Evolutionary conservation across 257 asterid genomes (phyloP).

Genomic region (Penstemon barbatus): DNA sequence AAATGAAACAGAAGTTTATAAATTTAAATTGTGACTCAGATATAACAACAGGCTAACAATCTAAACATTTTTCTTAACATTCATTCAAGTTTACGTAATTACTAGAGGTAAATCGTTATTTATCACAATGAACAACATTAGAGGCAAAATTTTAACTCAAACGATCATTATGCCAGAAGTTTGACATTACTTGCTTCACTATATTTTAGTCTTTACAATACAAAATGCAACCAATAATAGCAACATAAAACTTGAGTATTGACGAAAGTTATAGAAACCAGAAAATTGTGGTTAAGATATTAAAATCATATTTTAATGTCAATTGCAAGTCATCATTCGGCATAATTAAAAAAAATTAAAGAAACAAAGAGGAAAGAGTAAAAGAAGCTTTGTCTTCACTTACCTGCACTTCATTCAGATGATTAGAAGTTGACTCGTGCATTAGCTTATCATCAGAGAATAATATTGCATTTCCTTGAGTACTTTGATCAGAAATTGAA

Average conservation of each 20-base stretch:
- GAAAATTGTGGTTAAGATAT: background rate
- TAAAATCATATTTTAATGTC: background rate
- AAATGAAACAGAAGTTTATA: no score
- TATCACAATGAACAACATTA: background rate
- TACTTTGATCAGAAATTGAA: conserved; percentile 30
- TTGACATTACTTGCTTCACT: conserved; percentile 17
- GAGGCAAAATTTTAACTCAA: conserved; percentile 9
- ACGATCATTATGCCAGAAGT: background rate
- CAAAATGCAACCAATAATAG: background rate
- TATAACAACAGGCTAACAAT: background rate
- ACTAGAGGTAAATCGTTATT: background rate
- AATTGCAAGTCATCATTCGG: background rate
- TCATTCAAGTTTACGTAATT: background rate
- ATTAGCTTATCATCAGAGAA: conserved; percentile 42
- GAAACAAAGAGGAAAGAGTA: background rate
- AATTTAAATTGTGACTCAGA: background rate
- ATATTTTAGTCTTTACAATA: background rate
- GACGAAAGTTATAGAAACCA: background rate
- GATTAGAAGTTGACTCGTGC: conserved; percentile 38
- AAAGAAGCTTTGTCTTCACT: conserved; percentile 21
- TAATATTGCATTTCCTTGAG: conserved; percentile 34
- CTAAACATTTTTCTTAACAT: background rate
- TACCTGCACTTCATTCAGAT: conserved; percentile 54
- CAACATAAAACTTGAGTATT: background rate
- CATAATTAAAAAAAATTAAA: background rate